Evolutionary conservation across 2,329 filamentous ascomycete species (phyloP).

Genomic region (Teratosphaeriaceae sp.): DNA sequence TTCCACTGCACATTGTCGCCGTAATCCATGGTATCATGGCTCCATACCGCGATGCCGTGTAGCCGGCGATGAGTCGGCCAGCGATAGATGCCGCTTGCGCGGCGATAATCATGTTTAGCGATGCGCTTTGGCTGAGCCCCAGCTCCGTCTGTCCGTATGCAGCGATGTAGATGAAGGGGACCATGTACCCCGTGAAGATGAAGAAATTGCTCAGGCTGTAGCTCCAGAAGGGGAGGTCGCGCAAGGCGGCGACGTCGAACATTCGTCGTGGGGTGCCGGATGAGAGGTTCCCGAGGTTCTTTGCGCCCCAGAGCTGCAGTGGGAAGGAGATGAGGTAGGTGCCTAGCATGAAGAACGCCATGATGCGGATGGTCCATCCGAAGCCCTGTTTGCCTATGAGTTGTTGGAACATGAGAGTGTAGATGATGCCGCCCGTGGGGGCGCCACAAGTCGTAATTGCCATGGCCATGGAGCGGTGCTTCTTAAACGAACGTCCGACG

Average conservation of each 20-base stretch:
- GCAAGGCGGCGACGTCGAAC: constrained; percentile 35
- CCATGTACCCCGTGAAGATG: constrained; percentile 28
- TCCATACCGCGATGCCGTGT: constrained; percentile 44
- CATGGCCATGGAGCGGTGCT: constrained; percentile 53
- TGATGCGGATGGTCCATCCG: constrained; percentile 54
- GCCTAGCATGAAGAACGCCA: constrained; percentile 53
- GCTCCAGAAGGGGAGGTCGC: constrained; percentile 33
- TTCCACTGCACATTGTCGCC: constrained; percentile 38
- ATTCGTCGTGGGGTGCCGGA: constrained; percentile 21
- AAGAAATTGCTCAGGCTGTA: constrained; percentile 28
- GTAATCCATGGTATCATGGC: constrained; percentile 50
- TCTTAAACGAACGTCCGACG: constrained; percentile 48
- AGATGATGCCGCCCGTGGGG: constrained; percentile 55
- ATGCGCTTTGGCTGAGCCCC: constrained; percentile 40
- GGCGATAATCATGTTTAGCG: constrained; percentile 50
- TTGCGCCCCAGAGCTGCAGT: constrained; percentile 27
- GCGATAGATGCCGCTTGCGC: constrained; percentile 51
- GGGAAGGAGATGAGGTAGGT: constrained; percentile 32
- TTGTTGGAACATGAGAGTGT: constrained; percentile 44
- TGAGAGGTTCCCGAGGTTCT: constrained; percentile 25
- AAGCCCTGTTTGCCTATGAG: constrained; percentile 55
- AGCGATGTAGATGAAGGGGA: constrained; percentile 39
- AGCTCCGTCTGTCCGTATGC: constrained; percentile 30
- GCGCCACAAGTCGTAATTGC: constrained; percentile 55
- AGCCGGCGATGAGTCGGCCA: constrained; percentile 45